Percentiles rank a stretch among this genome's conserved stretches.
phyloP scores from a whole-genome alignment of 23 red algal species.

The Gracilariopsis chorda region DNA sequence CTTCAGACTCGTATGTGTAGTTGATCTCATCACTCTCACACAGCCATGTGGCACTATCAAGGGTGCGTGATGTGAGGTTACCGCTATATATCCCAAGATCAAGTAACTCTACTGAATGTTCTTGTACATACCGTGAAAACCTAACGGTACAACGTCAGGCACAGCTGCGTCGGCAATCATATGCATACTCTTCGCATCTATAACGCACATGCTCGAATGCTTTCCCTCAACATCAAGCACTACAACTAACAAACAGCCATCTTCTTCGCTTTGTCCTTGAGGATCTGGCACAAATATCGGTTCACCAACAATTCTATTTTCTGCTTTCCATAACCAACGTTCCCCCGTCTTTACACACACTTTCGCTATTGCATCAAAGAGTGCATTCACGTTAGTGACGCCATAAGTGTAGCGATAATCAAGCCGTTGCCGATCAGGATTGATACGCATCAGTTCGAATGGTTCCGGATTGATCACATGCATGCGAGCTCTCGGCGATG shows the following conservation, averaged over 20 bases:
- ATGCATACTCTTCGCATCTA: constrained; percentile 28
- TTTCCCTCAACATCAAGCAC: neutral
- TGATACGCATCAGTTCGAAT: constrained; percentile 46
- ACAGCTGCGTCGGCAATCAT: constrained; percentile 44
- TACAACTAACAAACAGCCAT: constrained; percentile 48
- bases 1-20: too few species aligned
- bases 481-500: neutral
- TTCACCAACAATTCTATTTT: constrained; percentile 14
- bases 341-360: constrained; percentile 10
- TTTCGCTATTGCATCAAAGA: constrained; percentile 37
- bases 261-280: constrained; percentile 19
- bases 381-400: neutral
- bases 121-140: constrained; percentile 58
- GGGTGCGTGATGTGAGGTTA: too few species aligned
- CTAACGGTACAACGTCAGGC: constrained; percentile 32
- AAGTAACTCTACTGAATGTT: too few species aligned
- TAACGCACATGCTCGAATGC: constrained; percentile 10
- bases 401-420: constrained; percentile 55
- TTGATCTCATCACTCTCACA: too few species aligned
- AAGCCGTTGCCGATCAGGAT: neutral
- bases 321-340: neutral
- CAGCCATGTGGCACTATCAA: too few species aligned
- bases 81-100: too few species aligned
- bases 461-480: neutral
- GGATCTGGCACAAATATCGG: constrained; percentile 61